Conservation (phyloP, 495 filamentous ascomycete species). For the Schizothecium vesticola region DNA sequence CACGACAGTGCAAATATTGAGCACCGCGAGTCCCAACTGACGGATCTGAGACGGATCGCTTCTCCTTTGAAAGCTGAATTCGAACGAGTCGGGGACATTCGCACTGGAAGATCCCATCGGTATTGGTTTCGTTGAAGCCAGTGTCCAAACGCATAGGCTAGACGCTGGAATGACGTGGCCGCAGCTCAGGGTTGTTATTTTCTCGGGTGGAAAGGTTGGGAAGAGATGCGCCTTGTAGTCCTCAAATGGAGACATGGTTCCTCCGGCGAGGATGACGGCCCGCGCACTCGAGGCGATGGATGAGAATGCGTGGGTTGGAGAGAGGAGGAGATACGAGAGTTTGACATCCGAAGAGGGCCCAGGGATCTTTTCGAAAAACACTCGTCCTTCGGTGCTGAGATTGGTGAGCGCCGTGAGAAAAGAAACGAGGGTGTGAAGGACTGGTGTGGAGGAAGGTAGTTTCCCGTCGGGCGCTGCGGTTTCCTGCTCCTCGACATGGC, state of each 20-base stretch:
- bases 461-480: slow-evolving; percentile 22
- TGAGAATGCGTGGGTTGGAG: slow-evolving; percentile 86
- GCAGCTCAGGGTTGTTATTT: slow-evolving; percentile 78
- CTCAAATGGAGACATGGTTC: slow-evolving; percentile 95
- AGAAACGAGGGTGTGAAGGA: slow-evolving; percentile 75
- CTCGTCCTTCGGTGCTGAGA: slow-evolving; percentile 76
- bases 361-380: slow-evolving; percentile 66
- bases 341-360: slow-evolving; percentile 43
- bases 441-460: slow-evolving; percentile 51
- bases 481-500: slow-evolving; percentile 48
- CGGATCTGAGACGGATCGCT: slow-evolving; percentile 56
- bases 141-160: slow-evolving; percentile 70
- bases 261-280: slow-evolving; percentile 86
- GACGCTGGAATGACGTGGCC: slow-evolving; percentile 86
- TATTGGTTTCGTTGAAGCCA: slow-evolving; percentile 28
- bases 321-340: slow-evolving; percentile 86
- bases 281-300: slow-evolving; percentile 81
- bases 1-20: slow-evolving; percentile 65
- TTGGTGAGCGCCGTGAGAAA: slow-evolving; percentile 84
- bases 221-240: slow-evolving; percentile 86
- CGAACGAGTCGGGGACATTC: slow-evolving; percentile 58
- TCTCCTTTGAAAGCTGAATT: slow-evolving; percentile 81
- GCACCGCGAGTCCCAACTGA: slow-evolving; percentile 67
- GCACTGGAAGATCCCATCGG: slow-evolving; percentile 19
- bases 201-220: slow-evolving; percentile 58